Base-by-base conservation (phyloP, 1,139 yeast genomes). In the Taphrina sp. region DNA sequence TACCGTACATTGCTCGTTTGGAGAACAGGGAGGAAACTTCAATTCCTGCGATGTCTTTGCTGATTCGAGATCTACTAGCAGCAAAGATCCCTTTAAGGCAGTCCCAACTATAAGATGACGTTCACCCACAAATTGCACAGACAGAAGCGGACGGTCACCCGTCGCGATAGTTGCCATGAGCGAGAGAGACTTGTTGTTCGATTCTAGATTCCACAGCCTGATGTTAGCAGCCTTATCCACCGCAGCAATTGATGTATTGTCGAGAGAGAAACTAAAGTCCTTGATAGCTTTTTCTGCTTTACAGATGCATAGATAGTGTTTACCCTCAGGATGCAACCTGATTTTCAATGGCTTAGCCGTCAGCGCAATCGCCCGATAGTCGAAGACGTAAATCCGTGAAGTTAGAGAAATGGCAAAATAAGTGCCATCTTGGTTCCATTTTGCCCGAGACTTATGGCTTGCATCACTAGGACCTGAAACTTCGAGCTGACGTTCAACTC, bases 371-470 rank as follows among this genome's bases (percentile, higher is more conserved):
- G 41, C 19, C 5, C 42, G 14, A 12, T 35, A 35, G 26, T 45
- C 42, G 23, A 35, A 45, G 5, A 45, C 26, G 20, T 35, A 45
- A 10, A 45, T 23, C 5, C 52, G 42, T 14, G 42, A 45, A 24
- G 52, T 35, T 16, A 45, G 24, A 8, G 42, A 31, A 16, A 45
- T 42, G n/a, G 35, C 52, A 20, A 43, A 43, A 28, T 45, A 35
- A 29, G 41, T 35, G 23, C 42, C 42, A 16, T 35, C 42, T 20
- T 23, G 31, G 19, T 45, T 45, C 52, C 52, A 45, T 19, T 28
- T 35, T 8, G 52, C 52, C n/a, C 52, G 19, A 5, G 42, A 17
- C 24, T 45, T 45, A 19, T 35, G 42, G 16, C 42, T 10, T 4
- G 42, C 35, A 10, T 45, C 52, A 17, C 35, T 26, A 16, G 52